Conservation (phyloP, 2,329 filamentous ascomycete genomes). For the Ascochyta viciae-villosae region DNA sequence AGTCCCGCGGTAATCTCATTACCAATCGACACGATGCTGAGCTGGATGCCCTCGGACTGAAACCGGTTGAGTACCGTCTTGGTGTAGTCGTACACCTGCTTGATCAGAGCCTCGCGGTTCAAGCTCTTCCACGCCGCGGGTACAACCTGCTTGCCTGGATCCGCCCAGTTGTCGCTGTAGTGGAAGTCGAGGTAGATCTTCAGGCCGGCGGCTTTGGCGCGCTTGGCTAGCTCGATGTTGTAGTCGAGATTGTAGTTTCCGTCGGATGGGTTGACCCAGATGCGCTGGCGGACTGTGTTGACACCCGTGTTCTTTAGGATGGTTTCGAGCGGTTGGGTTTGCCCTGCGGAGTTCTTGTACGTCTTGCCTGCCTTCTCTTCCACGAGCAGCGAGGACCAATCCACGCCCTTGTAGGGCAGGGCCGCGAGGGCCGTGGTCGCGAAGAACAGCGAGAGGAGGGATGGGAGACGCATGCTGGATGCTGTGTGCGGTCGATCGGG, state of each 20-base stretch:
- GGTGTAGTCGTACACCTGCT: conserved; percentile 74
- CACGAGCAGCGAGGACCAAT: conserved; percentile 72
- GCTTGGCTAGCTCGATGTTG: conserved; percentile 71
- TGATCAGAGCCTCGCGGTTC: conserved; percentile 64
- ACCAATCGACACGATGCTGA: conserved; percentile 72
- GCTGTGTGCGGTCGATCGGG: neutral
- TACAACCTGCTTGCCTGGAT: conserved; percentile 67
- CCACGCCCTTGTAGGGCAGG: conserved; percentile 70
- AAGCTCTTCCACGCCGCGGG: conserved; percentile 69
- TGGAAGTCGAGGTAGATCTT: conserved; percentile 69
- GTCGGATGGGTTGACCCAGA: conserved; percentile 71
- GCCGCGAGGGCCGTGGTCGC: conserved; percentile 49
- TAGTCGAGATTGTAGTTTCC: conserved; percentile 74
- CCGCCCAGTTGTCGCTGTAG: conserved; percentile 75
- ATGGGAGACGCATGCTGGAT: conserved; percentile 38
- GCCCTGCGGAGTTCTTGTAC: conserved; percentile 66
- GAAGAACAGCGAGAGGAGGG: conserved; percentile 30
- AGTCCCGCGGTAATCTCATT: conserved; percentile 75
- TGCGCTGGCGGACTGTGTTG: conserved; percentile 73
- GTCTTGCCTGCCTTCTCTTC: conserved; percentile 67
- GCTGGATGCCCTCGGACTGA: conserved; percentile 60
- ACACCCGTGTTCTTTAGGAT: conserved; percentile 69
- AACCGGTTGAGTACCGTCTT: conserved; percentile 67
- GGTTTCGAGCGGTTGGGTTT: conserved; percentile 63
- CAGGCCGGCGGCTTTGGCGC: conserved; percentile 69